Percentiles rank a stretch among this genome's conserved stretches.
Conservation (phyloP, 176 grass and related monocot species). For the Raddia distichophylla region DNA sequence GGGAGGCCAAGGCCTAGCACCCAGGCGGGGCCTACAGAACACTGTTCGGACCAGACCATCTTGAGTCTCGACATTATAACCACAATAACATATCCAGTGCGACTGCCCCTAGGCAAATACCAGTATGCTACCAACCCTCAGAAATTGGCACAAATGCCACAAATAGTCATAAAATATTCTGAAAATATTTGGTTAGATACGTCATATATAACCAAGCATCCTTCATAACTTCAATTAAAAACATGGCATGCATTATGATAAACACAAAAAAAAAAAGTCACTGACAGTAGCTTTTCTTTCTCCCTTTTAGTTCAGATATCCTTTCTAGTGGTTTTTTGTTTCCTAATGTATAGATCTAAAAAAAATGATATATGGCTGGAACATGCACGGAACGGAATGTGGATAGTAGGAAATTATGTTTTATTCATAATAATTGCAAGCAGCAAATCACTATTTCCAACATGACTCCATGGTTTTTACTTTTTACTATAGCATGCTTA, state of each 20-base stretch:
- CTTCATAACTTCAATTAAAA: no score
- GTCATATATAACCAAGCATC: no score
- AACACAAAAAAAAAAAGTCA: no score
- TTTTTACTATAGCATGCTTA: neutral
- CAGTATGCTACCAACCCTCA: neutral
- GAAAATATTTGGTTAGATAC: no score
- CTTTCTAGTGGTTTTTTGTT: neutral
- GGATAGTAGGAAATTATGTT: neutral
- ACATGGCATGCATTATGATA: no score
- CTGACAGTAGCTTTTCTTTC: no score
- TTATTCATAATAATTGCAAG: constrained; percentile 16
- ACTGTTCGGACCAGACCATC: neutral
- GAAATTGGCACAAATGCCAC: neutral
- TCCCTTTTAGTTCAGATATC: no score
- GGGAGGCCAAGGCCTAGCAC: no score
- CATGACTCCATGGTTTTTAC: neutral
- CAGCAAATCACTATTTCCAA: constrained; percentile 6
- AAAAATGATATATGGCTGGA: constrained; percentile 19
- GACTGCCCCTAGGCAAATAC: neutral
- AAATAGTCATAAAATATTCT: neutral
- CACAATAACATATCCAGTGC: neutral
- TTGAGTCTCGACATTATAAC: neutral
- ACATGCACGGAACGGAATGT: neutral
- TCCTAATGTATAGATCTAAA: neutral
- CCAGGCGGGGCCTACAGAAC: no score